Conservation (phyloP, 2,329 filamentous ascomycete species). For the Alternaria sp. region DNA sequence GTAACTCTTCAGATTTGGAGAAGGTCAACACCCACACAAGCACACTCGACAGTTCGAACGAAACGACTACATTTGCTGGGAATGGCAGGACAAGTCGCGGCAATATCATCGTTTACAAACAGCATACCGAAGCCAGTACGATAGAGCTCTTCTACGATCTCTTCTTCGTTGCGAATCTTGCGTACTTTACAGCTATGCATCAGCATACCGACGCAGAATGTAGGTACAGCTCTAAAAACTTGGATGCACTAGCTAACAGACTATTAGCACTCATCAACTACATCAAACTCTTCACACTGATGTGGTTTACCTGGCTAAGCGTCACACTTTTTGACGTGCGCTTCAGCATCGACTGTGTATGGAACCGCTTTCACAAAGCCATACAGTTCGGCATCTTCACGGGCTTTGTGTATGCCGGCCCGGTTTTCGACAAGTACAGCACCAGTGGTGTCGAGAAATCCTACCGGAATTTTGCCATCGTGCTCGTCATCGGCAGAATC, state of each 20-base stretch:
- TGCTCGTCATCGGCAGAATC: constrained; percentile 24
- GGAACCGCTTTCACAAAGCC: constrained; percentile 66
- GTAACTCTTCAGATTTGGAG: constrained; percentile 17
- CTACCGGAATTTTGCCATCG: constrained; percentile 25
- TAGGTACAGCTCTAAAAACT: background rate
- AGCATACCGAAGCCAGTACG: constrained; percentile 56
- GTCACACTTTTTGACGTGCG: constrained; percentile 69
- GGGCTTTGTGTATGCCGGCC: constrained; percentile 67
- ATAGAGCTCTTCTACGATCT: constrained; percentile 66
- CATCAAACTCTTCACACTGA: constrained; percentile 61
- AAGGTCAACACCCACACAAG: constrained; percentile 14
- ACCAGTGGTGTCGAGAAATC: constrained; percentile 18
- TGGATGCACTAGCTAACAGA: background rate
- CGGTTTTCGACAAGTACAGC: constrained; percentile 40
- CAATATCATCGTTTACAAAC: constrained; percentile 35
- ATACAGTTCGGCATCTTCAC: constrained; percentile 69
- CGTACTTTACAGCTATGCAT: constrained; percentile 65
- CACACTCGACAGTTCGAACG: constrained; percentile 9
- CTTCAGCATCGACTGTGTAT: constrained; percentile 69
- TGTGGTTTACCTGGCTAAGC: constrained; percentile 72
- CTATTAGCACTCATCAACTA: constrained; percentile 48
- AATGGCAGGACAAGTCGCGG: constrained; percentile 25
- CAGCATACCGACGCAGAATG: constrained; percentile 59
- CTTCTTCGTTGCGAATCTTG: constrained; percentile 69
- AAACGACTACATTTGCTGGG: constrained; percentile 18